Conservation (phyloP, 2,329 filamentous ascomycete genomes). For the Trichoderma harzianum region DNA sequence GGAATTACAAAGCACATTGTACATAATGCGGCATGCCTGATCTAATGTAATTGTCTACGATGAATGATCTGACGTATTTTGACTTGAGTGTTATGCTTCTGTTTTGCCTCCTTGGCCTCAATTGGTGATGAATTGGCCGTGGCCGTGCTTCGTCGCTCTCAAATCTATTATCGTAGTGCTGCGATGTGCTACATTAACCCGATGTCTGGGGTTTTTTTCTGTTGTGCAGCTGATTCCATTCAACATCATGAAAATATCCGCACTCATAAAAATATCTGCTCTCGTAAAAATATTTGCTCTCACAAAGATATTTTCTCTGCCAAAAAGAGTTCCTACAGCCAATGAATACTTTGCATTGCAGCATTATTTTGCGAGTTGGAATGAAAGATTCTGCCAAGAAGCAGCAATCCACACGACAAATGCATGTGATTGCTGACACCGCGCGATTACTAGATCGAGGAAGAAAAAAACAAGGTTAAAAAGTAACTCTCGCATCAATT, state of each 20-base stretch:
- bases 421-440: neutral
- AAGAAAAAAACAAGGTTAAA: neutral
- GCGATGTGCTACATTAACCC: neutral
- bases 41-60: neutral
- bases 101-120: neutral
- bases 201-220: neutral
- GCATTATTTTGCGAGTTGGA: neutral
- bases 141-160: neutral
- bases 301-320: too few relatives aligned
- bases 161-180: neutral
- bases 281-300: too few relatives aligned
- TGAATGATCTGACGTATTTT: neutral
- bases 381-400: neutral
- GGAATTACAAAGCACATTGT: neutral
- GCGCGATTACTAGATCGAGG: neutral
- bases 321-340: neutral
- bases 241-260: neutral
- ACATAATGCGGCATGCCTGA: neutral
- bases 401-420: neutral
- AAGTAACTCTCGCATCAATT: neutral
- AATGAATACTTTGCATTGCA: neutral
- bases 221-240: neutral
- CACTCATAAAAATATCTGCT: neutral
- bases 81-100: neutral
- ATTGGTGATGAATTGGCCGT: neutral